A percentile compares a stretch with the other conserved stretches of the same genome.
Evolutionary conservation across 768 basidiomycete genomes (phyloP).

Genomic region (Rhodotorula toruloides): DNA sequence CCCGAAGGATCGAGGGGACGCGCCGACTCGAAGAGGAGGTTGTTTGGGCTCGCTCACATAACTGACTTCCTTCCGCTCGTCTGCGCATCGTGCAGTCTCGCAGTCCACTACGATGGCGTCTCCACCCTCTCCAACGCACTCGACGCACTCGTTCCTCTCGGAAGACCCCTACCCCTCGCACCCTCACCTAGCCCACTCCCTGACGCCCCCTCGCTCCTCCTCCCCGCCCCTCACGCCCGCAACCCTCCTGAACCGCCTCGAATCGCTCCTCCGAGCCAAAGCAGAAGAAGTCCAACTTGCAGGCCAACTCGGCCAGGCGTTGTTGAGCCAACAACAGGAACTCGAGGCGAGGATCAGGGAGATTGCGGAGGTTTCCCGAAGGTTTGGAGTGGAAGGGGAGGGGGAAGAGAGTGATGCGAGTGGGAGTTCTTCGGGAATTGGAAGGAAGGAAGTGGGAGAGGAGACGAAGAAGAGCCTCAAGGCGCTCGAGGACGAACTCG

Average conservation of each 20-base stretch:
- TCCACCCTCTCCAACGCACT: slow-evolving; percentile 15
- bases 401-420: slow-evolving; percentile 55
- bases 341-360: slow-evolving; percentile 80
- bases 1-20: too few species aligned
- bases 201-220: background rate
- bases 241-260: slow-evolving; percentile 33
- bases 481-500: slow-evolving; percentile 69
- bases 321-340: slow-evolving; percentile 87
- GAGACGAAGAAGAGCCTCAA: slow-evolving; percentile 54
- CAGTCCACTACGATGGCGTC: background rate
- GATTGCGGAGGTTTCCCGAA: slow-evolving; percentile 58
- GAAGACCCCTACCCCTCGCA: slow-evolving; percentile 34
- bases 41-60: too few species aligned
- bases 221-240: slow-evolving; percentile 5
- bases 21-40: too few species aligned
- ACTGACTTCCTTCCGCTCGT: too few species aligned
- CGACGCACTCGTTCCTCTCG: slow-evolving; percentile 33
- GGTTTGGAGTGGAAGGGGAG: slow-evolving; percentile 55
- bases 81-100: background rate
- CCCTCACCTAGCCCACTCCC: slow-evolving; percentile 2
- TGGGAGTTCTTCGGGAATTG: too few species aligned
- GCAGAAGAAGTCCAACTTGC: slow-evolving; percentile 87
- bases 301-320: slow-evolving; percentile 84
- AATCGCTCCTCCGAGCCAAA: slow-evolving; percentile 71
- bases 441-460: slow-evolving; percentile 61